Evolutionary conservation across 2,329 filamentous ascomycete genomes (phyloP), one percentile per base, ranked within the genome.

Genomic region (Dothideomycetes sp.): DNA sequence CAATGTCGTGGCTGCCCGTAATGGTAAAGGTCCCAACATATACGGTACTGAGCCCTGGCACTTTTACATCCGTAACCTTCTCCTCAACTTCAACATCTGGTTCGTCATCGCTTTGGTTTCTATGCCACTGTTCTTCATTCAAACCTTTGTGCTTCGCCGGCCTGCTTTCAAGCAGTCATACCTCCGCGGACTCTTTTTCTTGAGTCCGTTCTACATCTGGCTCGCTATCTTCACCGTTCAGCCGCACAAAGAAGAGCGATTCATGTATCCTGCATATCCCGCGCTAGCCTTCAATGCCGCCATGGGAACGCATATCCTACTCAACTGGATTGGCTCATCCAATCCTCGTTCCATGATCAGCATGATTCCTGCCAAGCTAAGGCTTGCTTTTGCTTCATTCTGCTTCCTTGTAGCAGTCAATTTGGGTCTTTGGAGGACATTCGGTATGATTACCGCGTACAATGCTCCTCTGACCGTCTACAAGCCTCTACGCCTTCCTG

Each of bases 261-360:
- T 98, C 67, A 96, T 98, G 88, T 98, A 94, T 55, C 91, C 91
- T 0, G 84, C 78, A 2, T 98, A 98, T 54, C 91, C 91, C 1
- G 86, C 89, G 48, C 70, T 98, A 25, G 82, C 84, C 0, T 70
- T 98, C 24, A 95, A 94, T 54, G 88, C 88, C 3, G 84, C 89
- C 7, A 74, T 95, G 39, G 76, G 84, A 4, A 67, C 93, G 24
- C 87, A 96, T 59, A 82, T 93, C 44, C 55, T 93, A 2, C 70
- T 96, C 12, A 71, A 78, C 10, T 80, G 81, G 25, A 64, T 94
- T 33, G 86, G 88, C 13, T 80, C 78, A 16, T 73, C 74, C 1
- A 73, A 84, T 45, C 77, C 81, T 0, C 77, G 73, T 51, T 74
- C 75, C 1, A 54, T 89, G 4, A 59, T 80, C 19, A 80, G 81